These are phyloP conservation scores for Saccharomyces hybrid DNA, from an alignment of 1,139 yeast species.

Conservation along the genomic window DNA sequence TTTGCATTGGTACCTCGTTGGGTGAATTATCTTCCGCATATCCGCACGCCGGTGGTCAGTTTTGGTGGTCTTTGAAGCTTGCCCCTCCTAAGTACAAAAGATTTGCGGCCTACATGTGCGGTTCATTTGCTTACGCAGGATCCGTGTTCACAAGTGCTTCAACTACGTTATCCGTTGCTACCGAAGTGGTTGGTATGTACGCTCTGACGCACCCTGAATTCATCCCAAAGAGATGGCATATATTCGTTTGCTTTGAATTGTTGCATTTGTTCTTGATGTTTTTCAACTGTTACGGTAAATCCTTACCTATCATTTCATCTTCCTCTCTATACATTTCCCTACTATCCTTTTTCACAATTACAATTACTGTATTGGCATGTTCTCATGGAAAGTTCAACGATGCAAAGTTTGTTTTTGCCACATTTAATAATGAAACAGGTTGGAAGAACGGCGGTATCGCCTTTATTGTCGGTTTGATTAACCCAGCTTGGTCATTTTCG, in stretches of 20 bases:
- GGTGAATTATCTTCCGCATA: slow-evolving; percentile 50
- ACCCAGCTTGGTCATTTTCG: slow-evolving; percentile 65
- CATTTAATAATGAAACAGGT: slow-evolving; percentile 57
- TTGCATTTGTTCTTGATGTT: slow-evolving; percentile 39
- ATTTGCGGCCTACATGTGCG: slow-evolving; percentile 50
- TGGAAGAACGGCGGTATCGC: slow-evolving; percentile 56
- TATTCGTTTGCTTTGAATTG: slow-evolving; percentile 46
- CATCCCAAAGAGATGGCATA: slow-evolving; percentile 48
- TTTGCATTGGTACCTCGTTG: slow-evolving; percentile 45
- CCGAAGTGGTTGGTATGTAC: slow-evolving; percentile 50
- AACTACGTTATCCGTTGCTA: slow-evolving; percentile 47
- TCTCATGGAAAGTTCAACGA: slow-evolving; percentile 49
- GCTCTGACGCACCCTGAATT: slow-evolving; percentile 42
- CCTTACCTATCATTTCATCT: slow-evolving; percentile 47
- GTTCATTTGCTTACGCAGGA: slow-evolving; percentile 55
- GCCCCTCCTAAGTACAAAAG: slow-evolving; percentile 45
- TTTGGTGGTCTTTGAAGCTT: slow-evolving; percentile 52
- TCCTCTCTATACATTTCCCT: slow-evolving; percentile 50
- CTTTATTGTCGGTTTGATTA: slow-evolving; percentile 56
- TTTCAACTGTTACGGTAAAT: slow-evolving; percentile 52
- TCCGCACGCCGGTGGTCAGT: slow-evolving; percentile 64
- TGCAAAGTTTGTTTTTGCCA: slow-evolving; percentile 53
- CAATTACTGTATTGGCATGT: slow-evolving; percentile 49
- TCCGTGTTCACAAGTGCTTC: slow-evolving; percentile 54
- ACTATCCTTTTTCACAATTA: slow-evolving; percentile 46